Percentiles rank a stretch among this genome's conserved stretches.
These are phyloP conservation scores for Sapria himalayana DNA, from an alignment of 345 rosid genomes.

Conservation along the genomic window DNA sequence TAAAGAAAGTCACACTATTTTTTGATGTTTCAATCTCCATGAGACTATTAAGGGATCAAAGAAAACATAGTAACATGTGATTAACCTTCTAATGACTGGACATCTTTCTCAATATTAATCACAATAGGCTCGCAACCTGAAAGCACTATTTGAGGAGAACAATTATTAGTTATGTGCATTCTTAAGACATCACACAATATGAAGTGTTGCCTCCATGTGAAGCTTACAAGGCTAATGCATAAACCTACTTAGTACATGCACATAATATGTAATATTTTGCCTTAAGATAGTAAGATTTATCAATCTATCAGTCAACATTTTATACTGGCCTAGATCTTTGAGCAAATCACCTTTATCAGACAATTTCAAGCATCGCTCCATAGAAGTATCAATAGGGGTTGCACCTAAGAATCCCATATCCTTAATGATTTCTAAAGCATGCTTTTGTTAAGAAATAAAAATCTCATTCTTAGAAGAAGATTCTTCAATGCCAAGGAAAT, in stretches of 20 bases:
- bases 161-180: too few species aligned
- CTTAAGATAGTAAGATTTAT: slow-evolving; percentile 1
- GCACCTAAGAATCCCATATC: not conserved
- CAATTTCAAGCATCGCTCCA: not conserved
- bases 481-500: too few species aligned
- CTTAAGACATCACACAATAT: too few species aligned
- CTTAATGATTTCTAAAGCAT: not conserved
- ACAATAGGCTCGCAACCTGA: too few species aligned
- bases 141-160: too few species aligned
- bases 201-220: too few species aligned
- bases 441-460: too few species aligned
- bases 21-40: too few species aligned
- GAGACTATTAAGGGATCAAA: not conserved
- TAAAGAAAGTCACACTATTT: too few species aligned
- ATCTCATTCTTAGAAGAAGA: too few species aligned
- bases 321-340: not conserved
- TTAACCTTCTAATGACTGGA: not conserved
- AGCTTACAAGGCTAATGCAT: not conserved
- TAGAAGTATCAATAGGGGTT: not conserved
- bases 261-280: not conserved
- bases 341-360: not conserved
- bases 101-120: not conserved
- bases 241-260: not conserved
- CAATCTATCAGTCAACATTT: not conserved
- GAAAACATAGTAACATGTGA: not conserved